phyloP scores from a whole-genome alignment of 768 basidiomycete species.

The Paxillus involutus region DNA sequence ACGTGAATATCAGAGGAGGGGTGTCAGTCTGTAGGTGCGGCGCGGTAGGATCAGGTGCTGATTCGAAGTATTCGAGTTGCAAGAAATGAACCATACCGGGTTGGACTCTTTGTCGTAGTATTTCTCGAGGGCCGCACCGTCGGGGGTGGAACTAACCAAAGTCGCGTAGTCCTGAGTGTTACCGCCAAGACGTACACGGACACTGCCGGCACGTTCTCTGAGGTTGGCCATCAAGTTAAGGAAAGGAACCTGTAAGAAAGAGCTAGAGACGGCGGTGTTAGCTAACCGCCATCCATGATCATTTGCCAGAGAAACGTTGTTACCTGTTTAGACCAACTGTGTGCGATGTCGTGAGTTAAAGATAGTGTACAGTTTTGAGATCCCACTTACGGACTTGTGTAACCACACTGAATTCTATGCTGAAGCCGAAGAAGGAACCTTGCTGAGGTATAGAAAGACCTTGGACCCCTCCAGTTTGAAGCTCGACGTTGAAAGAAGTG shows the following conservation, averaged over 20 bases:
- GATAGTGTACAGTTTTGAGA: background rate
- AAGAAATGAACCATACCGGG: constrained; percentile 34
- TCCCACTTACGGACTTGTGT: constrained; percentile 57
- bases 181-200: constrained; percentile 73
- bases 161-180: constrained; percentile 73
- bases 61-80: background rate
- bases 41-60: background rate
- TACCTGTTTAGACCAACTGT: constrained; percentile 22
- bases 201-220: constrained; percentile 58
- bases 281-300: background rate
- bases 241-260: constrained; percentile 59
- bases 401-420: constrained; percentile 73
- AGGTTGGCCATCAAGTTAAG: constrained; percentile 80
- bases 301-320: background rate
- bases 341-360: background rate
- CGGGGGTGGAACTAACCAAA: constrained; percentile 48
- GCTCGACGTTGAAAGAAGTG: constrained; percentile 43
- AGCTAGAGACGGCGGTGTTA: constrained; percentile 28
- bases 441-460: constrained; percentile 41
- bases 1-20: constrained; percentile 61
- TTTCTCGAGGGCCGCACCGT: constrained; percentile 53
- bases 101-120: constrained; percentile 33
- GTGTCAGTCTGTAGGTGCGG: constrained; percentile 53
- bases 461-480: constrained; percentile 30
- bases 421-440: constrained; percentile 73